These are phyloP conservation scores for Talaromyces sp. DNA, from an alignment of 2,329 filamentous ascomycete genomes.

Conservation along the genomic window DNA sequence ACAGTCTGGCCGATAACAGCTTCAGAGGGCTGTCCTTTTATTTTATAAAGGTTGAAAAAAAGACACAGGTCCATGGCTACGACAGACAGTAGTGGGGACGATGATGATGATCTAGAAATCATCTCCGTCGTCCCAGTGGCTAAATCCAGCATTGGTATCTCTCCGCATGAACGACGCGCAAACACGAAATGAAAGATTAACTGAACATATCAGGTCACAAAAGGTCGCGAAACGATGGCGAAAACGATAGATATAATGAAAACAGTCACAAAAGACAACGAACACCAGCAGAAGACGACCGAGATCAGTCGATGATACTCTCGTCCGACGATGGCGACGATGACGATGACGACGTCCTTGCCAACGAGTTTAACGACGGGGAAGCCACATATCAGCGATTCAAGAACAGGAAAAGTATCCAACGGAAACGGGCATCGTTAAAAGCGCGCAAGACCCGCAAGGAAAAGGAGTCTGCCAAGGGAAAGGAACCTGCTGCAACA, in stretches of 20 bases:
- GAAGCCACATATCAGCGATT: constrained; percentile 55
- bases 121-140: constrained; percentile 18
- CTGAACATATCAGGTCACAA: constrained; percentile 2
- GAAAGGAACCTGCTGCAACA: not conserved
- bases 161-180: not conserved
- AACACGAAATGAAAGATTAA: not conserved
- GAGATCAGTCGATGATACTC: not conserved
- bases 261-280: constrained; percentile 1
- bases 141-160: not conserved
- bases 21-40: too few species aligned
- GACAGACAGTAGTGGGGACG: constrained; percentile 23
- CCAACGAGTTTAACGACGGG: constrained; percentile 33
- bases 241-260: not conserved
- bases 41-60: not conserved
- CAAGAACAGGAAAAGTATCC: constrained; percentile 53
- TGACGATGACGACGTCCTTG: constrained; percentile 22
- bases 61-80: constrained; percentile 15
- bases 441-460: constrained; percentile 36
- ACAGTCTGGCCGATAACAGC: not conserved
- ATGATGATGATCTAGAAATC: constrained; percentile 43
- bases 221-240: not conserved
- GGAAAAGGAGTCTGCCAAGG: not conserved
- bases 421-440: constrained; percentile 48
- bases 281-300: not conserved
- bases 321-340: constrained; percentile 9